Evolutionary conservation across 1,284 basidiomycete species (phyloP).

Genomic region (Ganoderma sinense): DNA sequence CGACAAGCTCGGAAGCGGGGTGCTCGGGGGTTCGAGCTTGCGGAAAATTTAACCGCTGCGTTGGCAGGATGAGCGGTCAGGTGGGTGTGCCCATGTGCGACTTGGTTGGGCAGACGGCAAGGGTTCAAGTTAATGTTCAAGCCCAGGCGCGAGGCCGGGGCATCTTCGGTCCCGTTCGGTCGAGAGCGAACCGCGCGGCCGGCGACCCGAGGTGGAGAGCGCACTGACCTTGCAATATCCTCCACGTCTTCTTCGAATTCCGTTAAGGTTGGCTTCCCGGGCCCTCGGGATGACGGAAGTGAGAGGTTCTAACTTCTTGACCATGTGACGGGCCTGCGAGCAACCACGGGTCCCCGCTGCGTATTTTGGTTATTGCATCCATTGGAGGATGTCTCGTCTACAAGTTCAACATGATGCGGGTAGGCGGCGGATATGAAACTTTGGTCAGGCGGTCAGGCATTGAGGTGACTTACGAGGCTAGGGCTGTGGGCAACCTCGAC

Average conservation of each 20-base stretch:
- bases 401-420: neutral
- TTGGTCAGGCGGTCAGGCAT: neutral
- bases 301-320: neutral
- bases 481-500: neutral
- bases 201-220: neutral
- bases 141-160: no score
- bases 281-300: neutral
- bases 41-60: neutral
- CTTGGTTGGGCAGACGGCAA: no score
- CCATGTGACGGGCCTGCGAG: neutral
- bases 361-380: slow-evolving; percentile 1
- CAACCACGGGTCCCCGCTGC: neutral
- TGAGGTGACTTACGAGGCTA: neutral
- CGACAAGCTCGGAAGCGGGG: neutral
- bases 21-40: neutral
- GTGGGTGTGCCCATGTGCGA: neutral
- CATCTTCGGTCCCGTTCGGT: neutral
- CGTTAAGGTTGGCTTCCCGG: neutral
- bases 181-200: neutral
- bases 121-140: neutral
- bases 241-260: neutral
- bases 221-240: neutral
- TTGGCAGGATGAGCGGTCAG: neutral
- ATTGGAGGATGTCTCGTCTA: neutral
- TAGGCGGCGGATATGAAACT: neutral